Conservation (phyloP, 1,284 basidiomycete genomes). For the Boletus austroedulis region DNA sequence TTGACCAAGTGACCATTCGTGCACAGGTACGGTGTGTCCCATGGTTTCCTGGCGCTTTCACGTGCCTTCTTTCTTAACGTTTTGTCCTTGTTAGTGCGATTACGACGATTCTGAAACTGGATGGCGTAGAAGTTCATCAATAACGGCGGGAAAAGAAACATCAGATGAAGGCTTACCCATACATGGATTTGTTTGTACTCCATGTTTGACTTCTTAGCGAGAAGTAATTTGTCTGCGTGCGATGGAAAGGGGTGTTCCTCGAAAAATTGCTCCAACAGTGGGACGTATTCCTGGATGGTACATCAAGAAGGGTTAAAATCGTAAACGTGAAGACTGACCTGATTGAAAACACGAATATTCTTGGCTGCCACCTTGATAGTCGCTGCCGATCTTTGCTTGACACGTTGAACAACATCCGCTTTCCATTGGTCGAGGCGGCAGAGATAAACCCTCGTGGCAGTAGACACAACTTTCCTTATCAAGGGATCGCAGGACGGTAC, state of each 20-base stretch:
- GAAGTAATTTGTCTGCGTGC: constrained; percentile 39
- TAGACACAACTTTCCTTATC: no score
- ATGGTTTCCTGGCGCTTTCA: not conserved
- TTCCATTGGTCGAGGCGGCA: no score
- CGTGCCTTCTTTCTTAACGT: not conserved
- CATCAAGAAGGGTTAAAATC: no score
- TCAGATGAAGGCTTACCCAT: constrained; percentile 43
- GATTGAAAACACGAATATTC: no score
- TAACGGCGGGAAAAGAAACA: no score
- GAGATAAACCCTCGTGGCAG: no score
- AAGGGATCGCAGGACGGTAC: no score
- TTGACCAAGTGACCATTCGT: not conserved
- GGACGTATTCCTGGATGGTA: constrained; percentile 42
- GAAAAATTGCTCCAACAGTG: constrained; percentile 51
- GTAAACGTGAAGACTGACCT: no score
- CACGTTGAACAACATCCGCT: no score
- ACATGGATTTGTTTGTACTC: constrained; percentile 52
- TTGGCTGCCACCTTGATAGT: no score
- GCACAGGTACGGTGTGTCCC: not conserved
- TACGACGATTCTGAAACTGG: constrained; percentile 28
- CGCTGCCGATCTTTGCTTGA: no score
- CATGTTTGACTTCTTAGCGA: constrained; percentile 50
- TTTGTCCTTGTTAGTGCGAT: constrained; percentile 15
- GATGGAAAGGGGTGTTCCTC: constrained; percentile 50
- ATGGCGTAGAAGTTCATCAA: no score